These are phyloP conservation scores for Chrysopogon serrulatus DNA, from an alignment of 176 grass and related monocot genomes.

Conservation along the genomic window DNA sequence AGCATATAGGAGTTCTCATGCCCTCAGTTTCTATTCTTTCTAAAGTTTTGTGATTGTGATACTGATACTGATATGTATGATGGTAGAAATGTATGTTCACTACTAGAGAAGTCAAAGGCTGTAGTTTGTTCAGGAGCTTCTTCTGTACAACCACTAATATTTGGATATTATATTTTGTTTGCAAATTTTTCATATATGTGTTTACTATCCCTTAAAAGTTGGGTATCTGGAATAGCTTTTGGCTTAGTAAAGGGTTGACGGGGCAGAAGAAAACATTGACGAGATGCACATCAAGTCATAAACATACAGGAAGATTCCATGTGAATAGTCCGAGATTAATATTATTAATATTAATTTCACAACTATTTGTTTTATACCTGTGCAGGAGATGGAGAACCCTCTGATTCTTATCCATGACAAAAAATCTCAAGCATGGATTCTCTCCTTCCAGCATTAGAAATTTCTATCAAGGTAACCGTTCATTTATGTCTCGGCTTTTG, in stretches of 20 bases:
- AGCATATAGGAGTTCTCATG: neutral
- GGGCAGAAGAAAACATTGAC: neutral
- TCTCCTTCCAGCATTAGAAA: constrained; percentile 61
- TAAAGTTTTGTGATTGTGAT: constrained; percentile 1
- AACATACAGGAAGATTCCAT: neutral
- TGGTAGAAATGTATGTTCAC: neutral
- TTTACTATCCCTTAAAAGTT: neutral
- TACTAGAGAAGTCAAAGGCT: neutral
- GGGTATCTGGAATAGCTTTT: neutral
- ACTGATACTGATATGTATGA: neutral
- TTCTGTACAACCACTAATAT: neutral
- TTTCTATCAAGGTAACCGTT: constrained; percentile 68
- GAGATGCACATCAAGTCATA: neutral
- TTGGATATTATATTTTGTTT: neutral
- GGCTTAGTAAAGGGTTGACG: neutral
- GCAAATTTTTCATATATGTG: neutral
- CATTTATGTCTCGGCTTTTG: neutral
- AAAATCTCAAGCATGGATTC: constrained; percentile 91
- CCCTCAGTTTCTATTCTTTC: neutral
- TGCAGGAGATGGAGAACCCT: constrained; percentile 78
- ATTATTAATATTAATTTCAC: neutral
- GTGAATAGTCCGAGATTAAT: neutral
- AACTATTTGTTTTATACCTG: constrained; percentile 22
- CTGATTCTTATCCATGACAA: constrained; percentile 96
- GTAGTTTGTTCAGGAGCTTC: constrained; percentile 4